These are phyloP conservation scores for Epichloe uncinata DNA, from an alignment of 2,329 filamentous ascomycete species.

Conservation along the genomic window DNA sequence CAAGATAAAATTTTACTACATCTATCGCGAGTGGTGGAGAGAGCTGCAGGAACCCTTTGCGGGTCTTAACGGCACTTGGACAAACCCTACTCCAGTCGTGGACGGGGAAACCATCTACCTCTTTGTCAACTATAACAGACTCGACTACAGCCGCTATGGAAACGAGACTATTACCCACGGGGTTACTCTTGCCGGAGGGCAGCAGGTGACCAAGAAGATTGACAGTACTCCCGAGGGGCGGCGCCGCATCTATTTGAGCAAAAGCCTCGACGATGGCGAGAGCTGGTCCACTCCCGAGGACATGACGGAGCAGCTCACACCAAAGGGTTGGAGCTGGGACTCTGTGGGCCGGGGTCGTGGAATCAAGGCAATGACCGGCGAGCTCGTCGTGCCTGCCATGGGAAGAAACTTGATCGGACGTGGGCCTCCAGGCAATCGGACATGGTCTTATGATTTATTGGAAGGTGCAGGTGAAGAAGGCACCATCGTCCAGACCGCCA, in stretches of 20 bases:
- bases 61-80: slow-evolving; percentile 14
- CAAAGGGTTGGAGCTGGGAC: slow-evolving; percentile 10
- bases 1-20: too few species aligned
- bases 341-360: slow-evolving; percentile 13
- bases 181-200: too few species aligned
- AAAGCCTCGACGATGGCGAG: slow-evolving; percentile 13
- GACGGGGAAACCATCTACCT: slow-evolving; percentile 19
- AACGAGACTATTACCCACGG: slow-evolving; percentile 9
- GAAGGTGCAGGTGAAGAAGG: slow-evolving; percentile 9
- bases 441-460: slow-evolving; percentile 9
- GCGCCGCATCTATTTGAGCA: slow-evolving; percentile 13
- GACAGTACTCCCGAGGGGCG: slow-evolving; percentile 11
- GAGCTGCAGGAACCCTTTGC: slow-evolving; percentile 15
- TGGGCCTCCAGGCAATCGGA: slow-evolving; percentile 10
- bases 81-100: slow-evolving; percentile 18
- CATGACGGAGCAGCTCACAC: slow-evolving; percentile 11
- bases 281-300: slow-evolving; percentile 13
- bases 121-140: slow-evolving; percentile 17
- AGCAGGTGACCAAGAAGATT: slow-evolving; percentile 9
- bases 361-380: slow-evolving; percentile 9
- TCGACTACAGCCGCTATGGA: slow-evolving; percentile 15
- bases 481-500: slow-evolving; percentile 9
- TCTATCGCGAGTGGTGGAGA: slow-evolving; percentile 3
- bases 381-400: slow-evolving; percentile 12
- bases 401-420: slow-evolving; percentile 13